Percentiles rank a stretch among this genome's conserved stretches.
Evolutionary conservation across 441 rosid species (phyloP).

Genomic region (Arabidopsis hybrid): DNA sequence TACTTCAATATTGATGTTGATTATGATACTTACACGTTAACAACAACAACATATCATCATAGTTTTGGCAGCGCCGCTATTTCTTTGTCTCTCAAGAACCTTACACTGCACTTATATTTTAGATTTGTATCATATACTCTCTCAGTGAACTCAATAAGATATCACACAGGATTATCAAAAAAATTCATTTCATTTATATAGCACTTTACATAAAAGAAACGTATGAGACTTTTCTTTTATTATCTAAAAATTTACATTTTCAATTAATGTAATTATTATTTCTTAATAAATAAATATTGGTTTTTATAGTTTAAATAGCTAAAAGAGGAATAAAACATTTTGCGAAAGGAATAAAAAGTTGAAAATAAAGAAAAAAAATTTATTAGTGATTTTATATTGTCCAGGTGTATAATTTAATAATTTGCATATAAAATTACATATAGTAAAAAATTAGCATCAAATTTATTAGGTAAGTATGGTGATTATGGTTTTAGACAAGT

Average conservation of each 20-base stretch:
- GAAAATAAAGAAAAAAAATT: too few relatives aligned
- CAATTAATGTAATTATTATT: neutral
- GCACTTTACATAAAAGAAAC: neutral
- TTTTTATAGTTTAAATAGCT: neutral
- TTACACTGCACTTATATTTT: neutral
- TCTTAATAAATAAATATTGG: neutral
- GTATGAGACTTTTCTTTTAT: too few relatives aligned
- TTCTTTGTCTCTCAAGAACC: neutral
- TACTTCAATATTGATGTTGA: neutral
- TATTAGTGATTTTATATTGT: neutral
- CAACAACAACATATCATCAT: neutral
- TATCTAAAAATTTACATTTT: neutral
- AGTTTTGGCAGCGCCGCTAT: neutral
- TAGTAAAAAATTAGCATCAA: too few relatives aligned
- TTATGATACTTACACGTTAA: conserved; percentile 35
- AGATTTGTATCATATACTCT: neutral
- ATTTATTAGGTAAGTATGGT: neutral
- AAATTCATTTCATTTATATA: neutral
- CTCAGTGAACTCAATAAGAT: neutral
- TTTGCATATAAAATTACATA: neutral
- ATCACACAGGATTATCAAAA: neutral
- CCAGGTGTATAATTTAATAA: neutral
- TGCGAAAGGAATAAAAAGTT: too few relatives aligned
- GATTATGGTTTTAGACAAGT: neutral
- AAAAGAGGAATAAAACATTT: neutral